Base-by-base conservation (phyloP, 83 land plant genomes). In the Thuja plicata region DNA sequence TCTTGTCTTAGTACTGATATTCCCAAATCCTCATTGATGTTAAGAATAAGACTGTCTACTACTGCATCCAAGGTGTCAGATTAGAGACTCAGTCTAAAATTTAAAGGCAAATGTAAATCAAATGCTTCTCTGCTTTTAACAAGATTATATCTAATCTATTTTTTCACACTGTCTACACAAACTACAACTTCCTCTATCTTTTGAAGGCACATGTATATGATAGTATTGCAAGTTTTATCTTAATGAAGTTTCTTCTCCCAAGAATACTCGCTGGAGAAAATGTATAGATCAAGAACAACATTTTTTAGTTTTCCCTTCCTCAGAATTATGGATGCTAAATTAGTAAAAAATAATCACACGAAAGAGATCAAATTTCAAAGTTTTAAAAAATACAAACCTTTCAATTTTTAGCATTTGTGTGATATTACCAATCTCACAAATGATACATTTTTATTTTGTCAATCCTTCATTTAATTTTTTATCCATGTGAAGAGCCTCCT, bases 181-280 rank as follows among this genome's bases (percentile, higher is more conserved):
- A 90, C 55, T 41, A 90, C 87, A 27, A 89, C 91, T 70, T 90
- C 89, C 17, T 90, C 91, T 0, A 90, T 55, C 41, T 84, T 90
- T 83, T 90, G 79, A 90, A 90, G 55, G 37, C 86, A 88, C 89
- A 90, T 81, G 79, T 88, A 90, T 37, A 90, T 89, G 8, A 90
- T 41, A 8, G 89, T 88, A 73, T 90, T 90, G 79, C 89, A 89
- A 84, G 88, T 90, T 80, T 90, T 87, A 70, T 90, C 91, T 88
- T 90, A 89, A 71, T 90, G 91, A 35, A 82, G 86, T 66, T 90
- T 71, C 35, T 90, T 88, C 16, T 76, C 89, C 48, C 91, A 89
- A 16, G 91, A 88, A 76, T 90, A 90, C 66, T 90, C 87, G 2
- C 41, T 85, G 76, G 88, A 90, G 80, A 90, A 90, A 38, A 88